Percentiles rank a stretch among this genome's conserved stretches.
Conservation (phyloP, 176 grass and related monocot genomes). For the Typha latifolia region DNA sequence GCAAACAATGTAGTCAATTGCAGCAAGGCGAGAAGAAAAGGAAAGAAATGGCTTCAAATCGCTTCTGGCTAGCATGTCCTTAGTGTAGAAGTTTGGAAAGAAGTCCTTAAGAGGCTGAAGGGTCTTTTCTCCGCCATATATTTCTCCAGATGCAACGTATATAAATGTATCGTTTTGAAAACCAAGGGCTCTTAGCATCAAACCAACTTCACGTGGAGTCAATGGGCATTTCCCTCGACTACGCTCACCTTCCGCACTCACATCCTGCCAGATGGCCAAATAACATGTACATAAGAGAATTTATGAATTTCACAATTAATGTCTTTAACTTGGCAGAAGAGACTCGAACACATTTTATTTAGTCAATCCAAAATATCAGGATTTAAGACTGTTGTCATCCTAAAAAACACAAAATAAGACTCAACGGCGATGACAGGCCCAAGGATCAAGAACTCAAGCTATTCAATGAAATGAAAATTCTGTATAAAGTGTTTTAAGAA, state of each 20-base stretch:
- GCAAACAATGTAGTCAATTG: conserved; percentile 81
- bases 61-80: conserved; percentile 66
- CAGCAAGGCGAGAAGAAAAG: conserved; percentile 80
- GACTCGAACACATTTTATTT: too few species aligned
- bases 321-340: too few species aligned
- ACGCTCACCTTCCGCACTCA: conserved; percentile 65
- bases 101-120: conserved; percentile 62
- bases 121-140: conserved; percentile 83
- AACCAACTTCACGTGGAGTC: conserved; percentile 82
- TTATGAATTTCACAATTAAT: too few species aligned
- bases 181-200: conserved; percentile 79
- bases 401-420: too few species aligned
- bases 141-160: conserved; percentile 92
- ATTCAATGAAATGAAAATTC: too few species aligned
- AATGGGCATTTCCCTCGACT: conserved; percentile 81
- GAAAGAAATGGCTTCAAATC: conserved; percentile 64
- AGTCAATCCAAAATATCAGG: too few species aligned
- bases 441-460: too few species aligned
- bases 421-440: too few species aligned
- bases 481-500: too few species aligned
- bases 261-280: conserved; percentile 39
- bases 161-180: conserved; percentile 69
- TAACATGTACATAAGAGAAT: not conserved
- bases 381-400: too few species aligned
- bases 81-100: conserved; percentile 86